Evolutionary conservation across 306 rosid species (phyloP).

Genomic region (Malus sylvestris): DNA sequence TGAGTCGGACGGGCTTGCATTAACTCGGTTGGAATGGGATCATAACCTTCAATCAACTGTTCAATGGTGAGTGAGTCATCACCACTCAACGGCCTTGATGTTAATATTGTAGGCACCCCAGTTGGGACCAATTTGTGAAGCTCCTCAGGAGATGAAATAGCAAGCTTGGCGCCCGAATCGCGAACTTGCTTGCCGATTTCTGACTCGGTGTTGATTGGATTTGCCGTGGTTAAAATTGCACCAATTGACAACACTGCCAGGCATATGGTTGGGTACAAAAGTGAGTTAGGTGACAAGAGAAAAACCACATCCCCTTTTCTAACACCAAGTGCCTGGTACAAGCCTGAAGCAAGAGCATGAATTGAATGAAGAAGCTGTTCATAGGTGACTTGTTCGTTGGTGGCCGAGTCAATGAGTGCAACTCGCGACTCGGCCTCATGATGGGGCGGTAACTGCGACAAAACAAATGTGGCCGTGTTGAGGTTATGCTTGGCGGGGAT

Average conservation of each 20-base stretch:
- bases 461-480: constrained; percentile 49
- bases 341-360: constrained; percentile 56
- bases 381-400: constrained; percentile 39
- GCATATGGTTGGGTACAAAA: constrained; percentile 57
- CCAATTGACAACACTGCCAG: constrained; percentile 68
- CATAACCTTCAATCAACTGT: constrained; percentile 62
- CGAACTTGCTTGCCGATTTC: constrained; percentile 67
- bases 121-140: constrained; percentile 49
- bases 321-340: constrained; percentile 57
- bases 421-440: constrained; percentile 43
- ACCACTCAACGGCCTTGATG: constrained; percentile 16
- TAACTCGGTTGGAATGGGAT: constrained; percentile 32
- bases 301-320: constrained; percentile 74
- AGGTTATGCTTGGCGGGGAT: constrained; percentile 45
- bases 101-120: constrained; percentile 55
- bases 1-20: constrained; percentile 33
- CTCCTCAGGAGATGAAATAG: constrained; percentile 64
- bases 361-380: constrained; percentile 48
- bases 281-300: constrained; percentile 58
- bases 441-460: constrained; percentile 59
- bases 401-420: constrained; percentile 58
- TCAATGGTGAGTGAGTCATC: constrained; percentile 36
- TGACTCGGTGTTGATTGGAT: constrained; percentile 59
- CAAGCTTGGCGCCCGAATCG: constrained; percentile 65
- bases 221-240: constrained; percentile 68